Evolutionary conservation across 345 rosid species (phyloP), one percentile per base, ranked within the genome.

Genomic region (Bruguiera sexangula): DNA sequence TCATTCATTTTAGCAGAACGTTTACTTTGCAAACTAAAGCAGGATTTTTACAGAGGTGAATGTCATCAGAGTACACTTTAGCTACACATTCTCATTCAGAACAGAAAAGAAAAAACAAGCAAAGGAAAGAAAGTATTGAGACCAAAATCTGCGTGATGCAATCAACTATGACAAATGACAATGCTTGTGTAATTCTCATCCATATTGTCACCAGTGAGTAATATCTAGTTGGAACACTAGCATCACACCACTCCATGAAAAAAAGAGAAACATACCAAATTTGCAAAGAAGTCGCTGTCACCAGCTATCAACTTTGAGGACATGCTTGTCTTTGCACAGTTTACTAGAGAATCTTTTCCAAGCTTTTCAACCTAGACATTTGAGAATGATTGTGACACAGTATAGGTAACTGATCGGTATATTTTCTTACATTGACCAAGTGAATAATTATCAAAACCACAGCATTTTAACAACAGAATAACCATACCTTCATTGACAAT

Each of bases 311-410:
- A 79, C 84, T 92, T 96, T 2, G 99, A 96, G 66, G 99, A 95
- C 96, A 96, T 92, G 83, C 97, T 92, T 62, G 98, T 96, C 79
- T 96, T 96, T 52, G 98, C 99, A 79, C 94, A 92, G 77, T 92
- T 96, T 57, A 96, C 77, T 52, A 96, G 79, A 75, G 95, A 90
- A 78, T 83, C 92, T 75, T 90, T 96, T 63, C 98, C 97, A 48
- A 96, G 94, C 81, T 92, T 95, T 77, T 95, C 98, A 80, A 92
- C 96, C 98, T 92, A 61, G 11, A 43, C 50, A 43, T 43, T 43
- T 43, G 50, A 13, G 50, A 43, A 43, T 13, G 50, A 43, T 43
- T 43, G 4, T 13, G 18, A 43, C 50, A 43, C 4, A 3, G 18
- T 3, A 43, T 15, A 43, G 18, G 50, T 43, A 18, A 43, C 24